Evolutionary conservation across 768 basidiomycete species (phyloP), one percentile per base, ranked within the genome.

Genomic region (Heimioporus sp.): DNA sequence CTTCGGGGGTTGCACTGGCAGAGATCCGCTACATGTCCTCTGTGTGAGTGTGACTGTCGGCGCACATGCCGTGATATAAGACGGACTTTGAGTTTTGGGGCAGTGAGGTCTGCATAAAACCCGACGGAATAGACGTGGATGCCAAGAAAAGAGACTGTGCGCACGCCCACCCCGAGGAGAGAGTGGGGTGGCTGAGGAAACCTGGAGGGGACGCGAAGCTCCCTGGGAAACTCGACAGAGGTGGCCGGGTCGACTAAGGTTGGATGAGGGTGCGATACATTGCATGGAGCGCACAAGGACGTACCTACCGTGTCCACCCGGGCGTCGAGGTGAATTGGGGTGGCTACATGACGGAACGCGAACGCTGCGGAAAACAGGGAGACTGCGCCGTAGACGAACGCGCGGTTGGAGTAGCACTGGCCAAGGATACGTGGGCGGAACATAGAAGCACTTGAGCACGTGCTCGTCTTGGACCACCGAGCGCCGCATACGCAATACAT

Each of bases 41-140:
- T 1, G 24, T 11, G 49, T 58, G n/a, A 53, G 54, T 16, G 19
- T 47, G 30, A n/a, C n/a, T n/a, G n/a, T n/a, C n/a, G 5, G 45
- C 37, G 31, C 17, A 17, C 10, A 17, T 17, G 16, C 19, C 15
- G 32, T 40, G 24, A 32, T 19, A 24, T 34, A 30, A 41, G 10
- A 62, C 73, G 46, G 46, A 87, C 86, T 48, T 78, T 76, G 51
- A 90, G 74, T 38, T 75, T 77, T 1, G 85, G 80, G 54, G 84
- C 80, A n/a, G 73, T 61, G 40, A 92, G 71, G 65, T 96, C 92
- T 7, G 90, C 87, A 67, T 96, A 97, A 71, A 97, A 92, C 2
- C 81, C 94, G 32, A 92, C 83, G 11, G 87, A 88, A 70, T 97
- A 97, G 15, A 96, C 93, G 64, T 90, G 84, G 56, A 97, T 81